Conservation (phyloP, 2,329 filamentous ascomycete species). For the Ascochyta clinopodiicola region DNA sequence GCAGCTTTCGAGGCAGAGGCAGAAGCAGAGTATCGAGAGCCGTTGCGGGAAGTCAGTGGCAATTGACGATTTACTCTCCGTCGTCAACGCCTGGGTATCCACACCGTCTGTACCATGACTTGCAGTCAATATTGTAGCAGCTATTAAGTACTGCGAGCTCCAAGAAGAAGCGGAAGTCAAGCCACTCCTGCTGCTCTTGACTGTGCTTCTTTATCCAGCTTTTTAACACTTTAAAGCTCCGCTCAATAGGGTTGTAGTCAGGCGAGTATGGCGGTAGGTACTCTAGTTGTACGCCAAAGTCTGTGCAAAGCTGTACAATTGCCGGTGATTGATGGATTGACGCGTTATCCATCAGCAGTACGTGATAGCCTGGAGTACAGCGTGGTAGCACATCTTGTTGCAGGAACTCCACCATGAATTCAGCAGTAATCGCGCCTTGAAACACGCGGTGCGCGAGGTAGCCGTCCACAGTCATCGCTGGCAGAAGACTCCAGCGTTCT, state of each 20-base stretch:
- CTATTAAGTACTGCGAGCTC: not conserved
- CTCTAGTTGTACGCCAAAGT: conserved; percentile 8
- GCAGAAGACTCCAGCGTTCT: conserved; percentile 9
- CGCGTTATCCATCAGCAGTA: not conserved
- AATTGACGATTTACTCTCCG: not conserved
- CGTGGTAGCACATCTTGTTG: not conserved
- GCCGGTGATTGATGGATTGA: not conserved
- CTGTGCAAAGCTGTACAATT: not conserved
- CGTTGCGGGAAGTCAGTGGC: not conserved
- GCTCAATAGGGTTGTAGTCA: conserved; percentile 21
- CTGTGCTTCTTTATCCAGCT: conserved; percentile 8
- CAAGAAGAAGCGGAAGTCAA: no score
- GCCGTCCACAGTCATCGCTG: conserved; percentile 14
- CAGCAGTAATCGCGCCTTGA: conserved; percentile 8
- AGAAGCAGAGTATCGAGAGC: not conserved
- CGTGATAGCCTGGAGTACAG: not conserved
- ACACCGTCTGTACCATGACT: not conserved
- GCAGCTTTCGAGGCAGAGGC: no score
- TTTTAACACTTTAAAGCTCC: conserved; percentile 16
- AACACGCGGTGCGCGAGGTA: conserved; percentile 7
- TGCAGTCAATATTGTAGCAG: not conserved
- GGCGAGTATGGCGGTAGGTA: conserved; percentile 20
- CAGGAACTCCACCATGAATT: conserved; percentile 4
- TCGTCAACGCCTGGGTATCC: not conserved
- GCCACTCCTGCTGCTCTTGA: no score